A percentile compares a stretch with the other conserved stretches of the same genome.
phyloP scores from a whole-genome alignment of 352 stramenopile species.

The Globisporangium spinosum region DNA sequence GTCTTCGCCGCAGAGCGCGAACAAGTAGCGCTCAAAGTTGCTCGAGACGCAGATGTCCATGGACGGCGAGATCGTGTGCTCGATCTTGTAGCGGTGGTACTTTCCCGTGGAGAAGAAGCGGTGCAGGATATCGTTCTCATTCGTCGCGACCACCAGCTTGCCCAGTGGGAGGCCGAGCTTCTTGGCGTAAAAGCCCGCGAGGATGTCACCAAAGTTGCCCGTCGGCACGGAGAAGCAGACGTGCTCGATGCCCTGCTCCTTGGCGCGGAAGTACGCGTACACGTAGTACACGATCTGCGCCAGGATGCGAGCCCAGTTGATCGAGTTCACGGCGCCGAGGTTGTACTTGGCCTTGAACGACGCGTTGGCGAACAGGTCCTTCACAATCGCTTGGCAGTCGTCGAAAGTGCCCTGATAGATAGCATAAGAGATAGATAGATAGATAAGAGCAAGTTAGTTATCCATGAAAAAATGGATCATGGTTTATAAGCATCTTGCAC shows the following conservation, averaged over 20 bases:
- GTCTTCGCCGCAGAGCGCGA: conserved; percentile 94
- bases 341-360: conserved; percentile 91
- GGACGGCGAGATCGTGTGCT: conserved; percentile 94
- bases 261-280: conserved; percentile 94
- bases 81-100: conserved; percentile 92
- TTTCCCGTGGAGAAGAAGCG: conserved; percentile 96
- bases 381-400: conserved; percentile 99
- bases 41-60: conserved; percentile 99
- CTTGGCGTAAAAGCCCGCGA: conserved; percentile 97
- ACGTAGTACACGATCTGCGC: conserved; percentile 99
- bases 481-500: neutral
- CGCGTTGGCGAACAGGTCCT: conserved; percentile 95
- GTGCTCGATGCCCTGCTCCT: conserved; percentile 60
- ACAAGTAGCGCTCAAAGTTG: conserved; percentile 99
- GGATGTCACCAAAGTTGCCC: conserved; percentile 98
- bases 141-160: conserved; percentile 97
- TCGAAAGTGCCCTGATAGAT: conserved; percentile 92
- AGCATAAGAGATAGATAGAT: neutral
- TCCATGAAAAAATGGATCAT: neutral
- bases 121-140: conserved; percentile 99
- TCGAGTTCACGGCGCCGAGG: conserved; percentile 98
- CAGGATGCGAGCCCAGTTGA: conserved; percentile 99
- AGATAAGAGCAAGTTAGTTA: neutral
- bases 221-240: conserved; percentile 97
- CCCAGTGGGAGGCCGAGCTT: conserved; percentile 92